phyloP scores from a whole-genome alignment of 345 rosid species.

The Firmiana major region DNA sequence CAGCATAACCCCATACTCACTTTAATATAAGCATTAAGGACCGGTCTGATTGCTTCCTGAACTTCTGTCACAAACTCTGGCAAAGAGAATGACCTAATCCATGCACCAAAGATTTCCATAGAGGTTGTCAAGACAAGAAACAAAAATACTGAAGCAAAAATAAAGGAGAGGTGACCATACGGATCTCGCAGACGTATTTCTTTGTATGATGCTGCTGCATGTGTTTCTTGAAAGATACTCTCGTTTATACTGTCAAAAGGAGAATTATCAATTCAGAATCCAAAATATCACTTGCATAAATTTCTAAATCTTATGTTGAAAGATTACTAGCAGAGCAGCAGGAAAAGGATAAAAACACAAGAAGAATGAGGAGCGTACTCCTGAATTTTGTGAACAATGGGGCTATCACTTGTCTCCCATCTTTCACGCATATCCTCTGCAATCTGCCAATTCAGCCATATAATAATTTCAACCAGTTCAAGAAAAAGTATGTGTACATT shows the following conservation, averaged over 20 bases:
- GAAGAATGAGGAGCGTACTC: conserved; percentile 50
- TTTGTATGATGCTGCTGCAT: conserved; percentile 75
- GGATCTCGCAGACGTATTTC: conserved; percentile 90
- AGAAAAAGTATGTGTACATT: neutral
- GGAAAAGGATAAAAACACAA: neutral
- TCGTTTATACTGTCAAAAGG: conserved; percentile 68
- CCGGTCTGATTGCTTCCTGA: conserved; percentile 88
- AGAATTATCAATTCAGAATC: conserved; percentile 16
- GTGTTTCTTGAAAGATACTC: conserved; percentile 78
- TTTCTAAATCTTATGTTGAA: neutral
- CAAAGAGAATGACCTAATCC: conserved; percentile 76
- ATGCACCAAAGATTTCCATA: conserved; percentile 16
- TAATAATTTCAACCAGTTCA: neutral
- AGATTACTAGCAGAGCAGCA: neutral
- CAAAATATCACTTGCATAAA: neutral
- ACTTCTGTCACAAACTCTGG: conserved; percentile 83
- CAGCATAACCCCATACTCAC: conserved; percentile 24
- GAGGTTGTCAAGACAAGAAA: neutral
- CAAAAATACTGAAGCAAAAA: conserved; percentile 5
- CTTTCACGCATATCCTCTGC: conserved; percentile 89
- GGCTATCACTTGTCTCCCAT: conserved; percentile 97
- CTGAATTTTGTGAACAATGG: conserved; percentile 92
- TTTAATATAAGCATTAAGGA: conserved; percentile 76
- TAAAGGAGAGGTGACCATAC: conserved; percentile 46
- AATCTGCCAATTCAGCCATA: conserved; percentile 46